phyloP scores from a whole-genome alignment of 2,329 filamentous ascomycete species.

The Talaromyces sp. region DNA sequence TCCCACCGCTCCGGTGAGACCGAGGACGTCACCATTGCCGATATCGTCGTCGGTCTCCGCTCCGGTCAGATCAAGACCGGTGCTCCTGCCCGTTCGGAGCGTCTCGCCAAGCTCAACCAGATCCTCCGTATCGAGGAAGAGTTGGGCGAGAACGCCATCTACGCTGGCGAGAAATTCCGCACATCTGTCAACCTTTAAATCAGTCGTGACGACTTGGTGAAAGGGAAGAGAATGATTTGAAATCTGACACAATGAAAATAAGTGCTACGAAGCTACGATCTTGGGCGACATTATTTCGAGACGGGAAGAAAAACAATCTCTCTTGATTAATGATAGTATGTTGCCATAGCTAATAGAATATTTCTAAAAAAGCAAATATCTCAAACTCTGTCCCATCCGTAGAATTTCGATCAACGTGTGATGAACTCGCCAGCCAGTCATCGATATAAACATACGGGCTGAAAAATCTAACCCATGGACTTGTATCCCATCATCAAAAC shows the following conservation, averaged over 20 bases:
- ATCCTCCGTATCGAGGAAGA: conserved; percentile 99
- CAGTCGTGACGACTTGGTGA: background rate
- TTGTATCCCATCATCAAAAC: no score
- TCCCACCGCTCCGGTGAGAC: conserved; percentile 99
- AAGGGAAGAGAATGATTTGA: background rate
- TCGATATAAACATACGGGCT: no score
- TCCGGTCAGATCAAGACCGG: conserved; percentile 98
- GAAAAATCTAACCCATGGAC: no score
- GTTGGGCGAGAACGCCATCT: conserved; percentile 86
- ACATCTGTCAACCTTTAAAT: conserved; percentile 78
- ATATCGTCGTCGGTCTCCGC: conserved; percentile 95
- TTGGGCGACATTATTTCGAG: conserved; percentile 6
- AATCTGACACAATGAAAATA: conserved; percentile 5
- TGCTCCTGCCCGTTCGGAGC: conserved; percentile 93
- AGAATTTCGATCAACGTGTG: background rate
- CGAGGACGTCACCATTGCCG: conserved; percentile 98
- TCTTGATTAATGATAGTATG: conserved; percentile 3
- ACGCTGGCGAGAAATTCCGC: conserved; percentile 90
- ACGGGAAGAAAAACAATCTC: conserved; percentile 7
- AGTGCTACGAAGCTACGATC: conserved; percentile 14
- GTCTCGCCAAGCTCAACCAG: conserved; percentile 99
- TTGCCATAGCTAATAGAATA: conserved; percentile 8
- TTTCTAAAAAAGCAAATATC: background rate
- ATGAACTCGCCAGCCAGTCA: background rate
- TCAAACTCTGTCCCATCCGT: background rate